Conservation (phyloP, 1,284 basidiomycete species). For the Chondrostereum purpureum region DNA sequence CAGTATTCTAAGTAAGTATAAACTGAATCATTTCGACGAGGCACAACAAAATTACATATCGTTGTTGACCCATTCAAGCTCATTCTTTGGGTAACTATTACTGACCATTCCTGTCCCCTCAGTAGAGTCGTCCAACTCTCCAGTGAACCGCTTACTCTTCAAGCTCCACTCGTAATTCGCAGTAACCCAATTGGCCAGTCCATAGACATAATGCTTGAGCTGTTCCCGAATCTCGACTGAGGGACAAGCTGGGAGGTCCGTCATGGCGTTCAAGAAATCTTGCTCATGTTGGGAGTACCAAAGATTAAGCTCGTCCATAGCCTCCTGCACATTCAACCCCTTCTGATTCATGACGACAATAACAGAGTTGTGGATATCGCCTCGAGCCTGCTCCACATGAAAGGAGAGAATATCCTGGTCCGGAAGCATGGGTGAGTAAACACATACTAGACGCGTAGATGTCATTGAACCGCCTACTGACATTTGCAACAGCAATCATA, state of each 20-base stretch:
- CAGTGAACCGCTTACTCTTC: slow-evolving; percentile 36
- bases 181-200: slow-evolving; percentile 38
- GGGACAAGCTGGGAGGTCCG: slow-evolving; percentile 25
- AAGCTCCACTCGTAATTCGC: no score
- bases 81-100: no score
- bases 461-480: no score
- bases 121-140: no score
- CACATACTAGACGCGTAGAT: no score
- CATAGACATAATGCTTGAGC: slow-evolving; percentile 27
- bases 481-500: slow-evolving; percentile 37
- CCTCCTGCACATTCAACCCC: slow-evolving; percentile 23
- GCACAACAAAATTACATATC: no score
- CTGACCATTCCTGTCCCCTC: no score
- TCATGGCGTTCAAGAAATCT: slow-evolving; percentile 19
- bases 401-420: slow-evolving; percentile 37
- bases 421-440: neutral
- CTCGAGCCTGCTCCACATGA: slow-evolving; percentile 35
- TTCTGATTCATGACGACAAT: slow-evolving; percentile 36
- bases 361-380: slow-evolving; percentile 41
- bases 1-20: no score
- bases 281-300: no score
- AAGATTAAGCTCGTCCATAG: slow-evolving; percentile 27
- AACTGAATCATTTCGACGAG: no score
- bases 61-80: no score
- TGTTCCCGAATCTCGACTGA: no score